phyloP scores from a whole-genome alignment of 129 eudicot genomes.

The Silybum marianum region DNA sequence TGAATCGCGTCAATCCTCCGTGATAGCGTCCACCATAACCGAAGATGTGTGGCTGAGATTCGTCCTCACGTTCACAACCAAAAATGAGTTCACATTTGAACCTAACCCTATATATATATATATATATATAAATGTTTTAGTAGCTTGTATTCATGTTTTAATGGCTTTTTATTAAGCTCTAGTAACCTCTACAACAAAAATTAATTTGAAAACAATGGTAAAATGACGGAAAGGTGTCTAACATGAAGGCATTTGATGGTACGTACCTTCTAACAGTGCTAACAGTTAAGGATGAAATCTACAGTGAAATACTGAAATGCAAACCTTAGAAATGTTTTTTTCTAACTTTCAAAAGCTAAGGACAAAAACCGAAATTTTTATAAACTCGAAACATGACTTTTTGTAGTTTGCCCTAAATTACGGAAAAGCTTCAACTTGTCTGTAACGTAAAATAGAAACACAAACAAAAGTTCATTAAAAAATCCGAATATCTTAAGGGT shows the following conservation, averaged over 20 bases:
- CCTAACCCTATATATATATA: no score
- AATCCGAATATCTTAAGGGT: neutral
- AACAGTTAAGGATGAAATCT: neutral
- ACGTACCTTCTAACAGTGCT: neutral
- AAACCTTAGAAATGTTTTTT: neutral
- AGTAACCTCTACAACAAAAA: neutral
- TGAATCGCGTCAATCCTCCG: no score
- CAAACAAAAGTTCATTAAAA: no score
- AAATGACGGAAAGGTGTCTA: neutral
- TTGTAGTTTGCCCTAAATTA: neutral
- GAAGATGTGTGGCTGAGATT: no score
- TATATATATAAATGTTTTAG: no score
- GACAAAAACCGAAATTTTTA: neutral
- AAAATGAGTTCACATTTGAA: no score
- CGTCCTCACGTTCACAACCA: no score
- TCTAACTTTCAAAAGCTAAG: neutral
- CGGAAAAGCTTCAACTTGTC: neutral
- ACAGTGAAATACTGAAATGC: neutral
- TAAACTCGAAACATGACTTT: neutral
- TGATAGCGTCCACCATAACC: no score
- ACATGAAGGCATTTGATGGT: neutral
- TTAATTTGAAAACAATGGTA: neutral
- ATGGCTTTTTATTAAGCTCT: neutral
- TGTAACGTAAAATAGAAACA: neutral
- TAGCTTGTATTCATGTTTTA: neutral